Conservation (phyloP, 2,329 filamentous ascomycete genomes). For the Calonectria henricotiae region DNA sequence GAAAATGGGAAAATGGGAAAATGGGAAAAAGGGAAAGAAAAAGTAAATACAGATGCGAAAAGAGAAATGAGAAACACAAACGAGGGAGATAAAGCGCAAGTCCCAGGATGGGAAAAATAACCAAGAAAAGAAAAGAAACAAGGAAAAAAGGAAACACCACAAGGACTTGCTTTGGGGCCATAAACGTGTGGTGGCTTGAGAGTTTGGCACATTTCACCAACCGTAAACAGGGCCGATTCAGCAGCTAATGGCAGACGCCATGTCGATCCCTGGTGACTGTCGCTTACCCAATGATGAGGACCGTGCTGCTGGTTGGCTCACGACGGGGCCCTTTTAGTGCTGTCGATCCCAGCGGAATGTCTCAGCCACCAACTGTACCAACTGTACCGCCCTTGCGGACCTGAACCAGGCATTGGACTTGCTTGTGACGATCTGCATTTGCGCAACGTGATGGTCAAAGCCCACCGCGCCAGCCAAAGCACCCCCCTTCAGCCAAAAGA, state of each 20-base stretch:
- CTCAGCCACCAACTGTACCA: constrained; percentile 18
- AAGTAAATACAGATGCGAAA: neutral
- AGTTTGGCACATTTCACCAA: constrained; percentile 29
- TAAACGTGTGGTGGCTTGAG: constrained; percentile 20
- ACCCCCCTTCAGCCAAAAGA: too few species aligned
- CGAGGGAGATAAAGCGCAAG: neutral
- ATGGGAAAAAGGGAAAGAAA: neutral
- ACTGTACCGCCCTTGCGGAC: constrained; percentile 10
- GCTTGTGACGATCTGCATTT: constrained; percentile 14
- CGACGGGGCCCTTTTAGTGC: neutral
- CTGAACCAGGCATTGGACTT: constrained; percentile 10
- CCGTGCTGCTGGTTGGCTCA: constrained; percentile 5
- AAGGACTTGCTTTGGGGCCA: neutral
- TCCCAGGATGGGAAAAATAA: neutral
- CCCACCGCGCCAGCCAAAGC: neutral
- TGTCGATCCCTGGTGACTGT: constrained; percentile 14
- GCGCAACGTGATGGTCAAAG: neutral
- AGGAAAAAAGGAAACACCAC: too few species aligned
- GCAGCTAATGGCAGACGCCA: neutral
- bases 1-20: neutral
- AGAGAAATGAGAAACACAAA: neutral
- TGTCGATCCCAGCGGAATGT: constrained; percentile 31
- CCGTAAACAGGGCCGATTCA: constrained; percentile 28
- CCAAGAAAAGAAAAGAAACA: neutral
- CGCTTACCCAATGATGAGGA: neutral